Evolutionary conservation across 1,284 basidiomycete species (phyloP).

Genomic region (Trametes pubescens): DNA sequence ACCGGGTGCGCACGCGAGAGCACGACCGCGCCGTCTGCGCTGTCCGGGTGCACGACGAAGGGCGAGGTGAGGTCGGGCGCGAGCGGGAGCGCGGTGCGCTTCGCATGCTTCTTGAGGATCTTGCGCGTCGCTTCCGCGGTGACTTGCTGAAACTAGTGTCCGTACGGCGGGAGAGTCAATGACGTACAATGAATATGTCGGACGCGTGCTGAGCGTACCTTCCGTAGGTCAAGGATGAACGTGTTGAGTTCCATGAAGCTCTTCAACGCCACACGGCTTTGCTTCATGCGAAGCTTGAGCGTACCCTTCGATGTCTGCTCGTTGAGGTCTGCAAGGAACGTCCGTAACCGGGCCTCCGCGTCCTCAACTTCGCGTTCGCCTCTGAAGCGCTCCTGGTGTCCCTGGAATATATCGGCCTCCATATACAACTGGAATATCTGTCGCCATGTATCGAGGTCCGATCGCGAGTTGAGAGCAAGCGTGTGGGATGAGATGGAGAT

Average conservation of each 20-base stretch:
- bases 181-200: background rate
- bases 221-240: conserved; percentile 86
- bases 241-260: conserved; percentile 86
- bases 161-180: background rate
- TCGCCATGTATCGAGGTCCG: conserved; percentile 92
- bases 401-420: conserved; percentile 90
- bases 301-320: conserved; percentile 66
- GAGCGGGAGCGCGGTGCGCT: conserved; percentile 77
- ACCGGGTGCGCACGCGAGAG: conserved; percentile 21
- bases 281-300: conserved; percentile 66
- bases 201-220: conserved; percentile 51
- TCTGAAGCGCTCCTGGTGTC: conserved; percentile 71
- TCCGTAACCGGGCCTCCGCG: conserved; percentile 73
- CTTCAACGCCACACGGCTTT: conserved; percentile 74
- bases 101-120: conserved; percentile 95
- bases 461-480: conserved; percentile 43
- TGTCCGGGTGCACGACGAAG: conserved; percentile 27
- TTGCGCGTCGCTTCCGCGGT: conserved; percentile 91
- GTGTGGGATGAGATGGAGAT: conserved; percentile 32
- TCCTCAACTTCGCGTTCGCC: conserved; percentile 83
- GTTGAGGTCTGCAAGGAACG: conserved; percentile 76
- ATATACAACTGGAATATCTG: conserved; percentile 91
- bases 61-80: conserved; percentile 44
- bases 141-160: conserved; percentile 75
- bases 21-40: conserved; percentile 20